Percentiles rank a stretch among this genome's conserved stretches.
Conservation (phyloP, 2,329 filamentous ascomycete species). For the Byssoonygena ceratinophila region DNA sequence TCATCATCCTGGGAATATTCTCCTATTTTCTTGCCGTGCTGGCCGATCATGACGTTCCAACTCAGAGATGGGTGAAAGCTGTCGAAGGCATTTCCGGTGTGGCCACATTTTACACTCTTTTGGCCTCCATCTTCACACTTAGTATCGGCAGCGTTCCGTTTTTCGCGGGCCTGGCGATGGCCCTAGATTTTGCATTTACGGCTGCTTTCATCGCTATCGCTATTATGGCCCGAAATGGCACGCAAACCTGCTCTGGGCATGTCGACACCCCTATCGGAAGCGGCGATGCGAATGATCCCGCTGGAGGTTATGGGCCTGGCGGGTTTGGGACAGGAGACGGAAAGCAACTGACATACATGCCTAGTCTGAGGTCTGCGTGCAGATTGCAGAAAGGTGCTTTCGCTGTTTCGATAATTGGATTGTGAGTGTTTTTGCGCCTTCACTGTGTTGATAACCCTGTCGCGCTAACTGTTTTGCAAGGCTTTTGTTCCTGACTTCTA, state of each 20-base stretch:
- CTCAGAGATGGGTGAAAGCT: constrained; percentile 57
- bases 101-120: constrained; percentile 61
- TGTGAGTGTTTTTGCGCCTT: constrained; percentile 42
- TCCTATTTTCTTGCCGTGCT: constrained; percentile 74
- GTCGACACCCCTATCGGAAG: constrained; percentile 60
- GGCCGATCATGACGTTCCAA: constrained; percentile 51
- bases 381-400: constrained; percentile 65
- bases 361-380: constrained; percentile 53
- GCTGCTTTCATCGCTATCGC: constrained; percentile 75
- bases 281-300: constrained; percentile 45
- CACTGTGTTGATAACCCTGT: too few relatives aligned
- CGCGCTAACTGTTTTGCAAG: background rate
- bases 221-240: constrained; percentile 59
- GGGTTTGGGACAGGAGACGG: constrained; percentile 31
- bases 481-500: constrained; percentile 12
- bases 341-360: constrained; percentile 19
- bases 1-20: constrained; percentile 66
- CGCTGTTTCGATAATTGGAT: constrained; percentile 65
- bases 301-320: constrained; percentile 41
- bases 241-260: constrained; percentile 52
- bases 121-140: constrained; percentile 65
- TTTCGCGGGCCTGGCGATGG: constrained; percentile 60
- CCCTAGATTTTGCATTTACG: constrained; percentile 67
- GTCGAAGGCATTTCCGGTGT: constrained; percentile 69
- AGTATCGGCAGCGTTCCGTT: constrained; percentile 65